Base-by-base conservation (phyloP, 2,329 filamentous ascomycete species). In the Didymosphaeria variabile region DNA sequence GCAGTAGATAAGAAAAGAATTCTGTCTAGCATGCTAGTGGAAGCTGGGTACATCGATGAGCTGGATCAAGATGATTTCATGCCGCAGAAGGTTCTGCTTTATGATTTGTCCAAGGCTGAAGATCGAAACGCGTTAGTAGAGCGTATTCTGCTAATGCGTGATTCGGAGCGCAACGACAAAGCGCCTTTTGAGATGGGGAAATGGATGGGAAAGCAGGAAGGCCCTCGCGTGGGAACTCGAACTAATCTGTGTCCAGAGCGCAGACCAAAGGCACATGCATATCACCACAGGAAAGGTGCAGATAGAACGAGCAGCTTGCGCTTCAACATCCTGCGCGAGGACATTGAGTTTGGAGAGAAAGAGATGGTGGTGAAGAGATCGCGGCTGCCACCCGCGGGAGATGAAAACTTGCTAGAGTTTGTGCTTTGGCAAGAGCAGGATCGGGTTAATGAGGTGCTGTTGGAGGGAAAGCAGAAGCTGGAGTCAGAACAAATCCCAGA, bases 201-300 rank as follows among this genome's bases (percentile, higher is more conserved):
- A 8, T 47, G 42, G 54, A 36, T 47, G 40, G 53, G 53, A 2
- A 55, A 55, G 53, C 53, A 55, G 17, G 9, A 21, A n/a, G 36
- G 13, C 4, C 9, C 3, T n/a, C 13, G 34, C 38, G 26, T 6
- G 26, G 38, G 19, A 7, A 38, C 23, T 8, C 3, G 19, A 5
- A 4, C 2, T 2, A 3, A 2, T 10, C 26, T 26, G 2, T n/a
- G 23, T 19, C 36, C 36, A 13, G 8, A 2, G 10, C 4, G 38
- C 3, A 44, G 6, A 9, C 51, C 51, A 9, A 17, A 9, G 3
- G 36, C 36, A 17, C 6, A 19, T 26, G 51, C 51, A 19, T 54
- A 54, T 13, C 36, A 36, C 23, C 26, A 13, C 9, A 23, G 51
- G 2, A 44, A 45, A 17, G 36, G 4, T 2, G 17, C 15, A 4